phyloP scores from a whole-genome alignment of 257 asterid species.

The Solanum pinnatisectum region DNA sequence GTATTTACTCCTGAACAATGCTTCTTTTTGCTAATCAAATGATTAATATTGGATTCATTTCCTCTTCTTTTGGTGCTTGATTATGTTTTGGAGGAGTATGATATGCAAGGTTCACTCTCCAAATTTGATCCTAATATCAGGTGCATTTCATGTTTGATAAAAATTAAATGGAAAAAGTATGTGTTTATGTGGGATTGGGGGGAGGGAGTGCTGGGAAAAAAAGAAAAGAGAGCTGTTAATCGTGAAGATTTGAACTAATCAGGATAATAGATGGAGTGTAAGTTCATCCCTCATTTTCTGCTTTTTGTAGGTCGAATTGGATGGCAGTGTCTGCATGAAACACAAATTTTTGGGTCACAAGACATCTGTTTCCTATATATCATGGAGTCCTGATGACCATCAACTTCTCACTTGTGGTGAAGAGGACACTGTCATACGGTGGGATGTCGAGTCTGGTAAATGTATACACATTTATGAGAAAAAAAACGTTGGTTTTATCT shows the following conservation, averaged over 20 bases:
- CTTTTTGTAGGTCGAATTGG: conserved; percentile 36
- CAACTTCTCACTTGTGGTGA: conserved; percentile 87
- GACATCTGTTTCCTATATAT: conserved; percentile 57
- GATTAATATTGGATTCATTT: neutral
- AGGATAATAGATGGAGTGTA: neutral
- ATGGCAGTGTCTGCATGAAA: conserved; percentile 40
- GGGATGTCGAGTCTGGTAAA: conserved; percentile 74
- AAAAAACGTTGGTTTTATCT: conserved; percentile 56
- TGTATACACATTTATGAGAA: conserved; percentile 64
- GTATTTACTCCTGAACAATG: neutral
- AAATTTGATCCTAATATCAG: neutral
- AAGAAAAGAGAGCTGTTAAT: neutral
- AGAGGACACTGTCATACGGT: conserved; percentile 69
- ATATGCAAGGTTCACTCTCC: neutral
- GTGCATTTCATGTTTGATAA: neutral
- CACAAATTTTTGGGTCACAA: conserved; percentile 53
- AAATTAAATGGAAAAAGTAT: neutral
- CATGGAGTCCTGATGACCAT: conserved; percentile 78
- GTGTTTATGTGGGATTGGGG: neutral
- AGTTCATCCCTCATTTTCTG: neutral
- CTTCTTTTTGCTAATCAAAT: neutral
- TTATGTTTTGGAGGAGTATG: neutral
- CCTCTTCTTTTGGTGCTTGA: neutral
- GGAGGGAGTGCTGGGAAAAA: neutral
- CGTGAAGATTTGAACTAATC: neutral